Conservation (phyloP, 2,329 filamentous ascomycete species). For the Xenosphaeropsis pyriputrescens region DNA sequence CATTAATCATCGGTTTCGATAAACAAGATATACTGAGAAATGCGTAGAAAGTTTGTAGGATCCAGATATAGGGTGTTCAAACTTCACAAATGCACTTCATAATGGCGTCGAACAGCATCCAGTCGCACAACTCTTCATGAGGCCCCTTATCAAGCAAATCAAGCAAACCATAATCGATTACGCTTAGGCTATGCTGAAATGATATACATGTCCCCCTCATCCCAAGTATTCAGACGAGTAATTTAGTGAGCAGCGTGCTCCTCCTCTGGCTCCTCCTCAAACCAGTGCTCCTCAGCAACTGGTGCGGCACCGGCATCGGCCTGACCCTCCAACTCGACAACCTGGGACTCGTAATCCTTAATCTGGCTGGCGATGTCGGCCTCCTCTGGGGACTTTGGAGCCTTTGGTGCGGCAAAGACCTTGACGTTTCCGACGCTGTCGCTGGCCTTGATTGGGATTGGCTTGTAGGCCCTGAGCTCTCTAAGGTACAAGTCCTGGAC, state of each 20-base stretch:
- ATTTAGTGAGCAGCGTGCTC: constrained; percentile 17
- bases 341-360: constrained; percentile 87
- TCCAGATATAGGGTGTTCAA: too few species aligned
- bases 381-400: constrained; percentile 86
- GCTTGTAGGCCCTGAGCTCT: constrained; percentile 93
- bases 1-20: too few species aligned
- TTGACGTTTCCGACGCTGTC: constrained; percentile 87
- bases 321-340: constrained; percentile 88
- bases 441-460: constrained; percentile 64
- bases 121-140: too few species aligned
- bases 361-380: constrained; percentile 80
- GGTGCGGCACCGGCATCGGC: constrained; percentile 45
- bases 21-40: too few species aligned
- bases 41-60: too few species aligned
- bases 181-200: background rate
- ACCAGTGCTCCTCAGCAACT: constrained; percentile 55
- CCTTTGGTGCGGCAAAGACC: constrained; percentile 66
- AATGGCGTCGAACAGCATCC: too few species aligned
- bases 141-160: too few species aligned
- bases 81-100: too few species aligned
- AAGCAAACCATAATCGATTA: too few species aligned
- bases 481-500: constrained; percentile 96
- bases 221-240: background rate
- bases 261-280: constrained; percentile 57
- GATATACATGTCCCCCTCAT: constrained; percentile 4